These are phyloP conservation scores for Setomelanomma holmii DNA, from an alignment of 2,329 filamentous ascomycete species.

Conservation along the genomic window DNA sequence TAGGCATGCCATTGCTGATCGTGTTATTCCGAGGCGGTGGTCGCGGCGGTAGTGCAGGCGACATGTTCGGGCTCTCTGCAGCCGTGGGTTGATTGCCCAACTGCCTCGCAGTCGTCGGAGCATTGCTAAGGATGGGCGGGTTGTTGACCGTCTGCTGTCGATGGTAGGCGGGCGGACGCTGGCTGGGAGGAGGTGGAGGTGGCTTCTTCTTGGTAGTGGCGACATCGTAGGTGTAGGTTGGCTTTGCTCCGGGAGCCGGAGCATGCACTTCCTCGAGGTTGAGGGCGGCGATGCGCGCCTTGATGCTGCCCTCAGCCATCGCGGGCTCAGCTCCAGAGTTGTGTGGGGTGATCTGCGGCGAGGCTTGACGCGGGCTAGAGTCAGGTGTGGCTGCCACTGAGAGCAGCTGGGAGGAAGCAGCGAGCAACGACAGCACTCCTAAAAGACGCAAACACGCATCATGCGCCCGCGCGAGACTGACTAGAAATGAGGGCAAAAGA, in stretches of 20 bases:
- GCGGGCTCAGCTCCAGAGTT: constrained; percentile 13
- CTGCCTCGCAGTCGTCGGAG: constrained; percentile 39
- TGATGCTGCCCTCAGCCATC: constrained; percentile 50
- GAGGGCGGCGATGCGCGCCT: constrained; percentile 56
- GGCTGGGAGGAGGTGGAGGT: constrained; percentile 47
- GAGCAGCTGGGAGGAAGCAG: constrained; percentile 2
- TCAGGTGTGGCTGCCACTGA: constrained; percentile 10
- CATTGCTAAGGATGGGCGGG: constrained; percentile 49
- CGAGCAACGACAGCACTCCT: constrained; percentile 3
- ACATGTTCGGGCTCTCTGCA: constrained; percentile 22
- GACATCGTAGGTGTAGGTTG: constrained; percentile 46
- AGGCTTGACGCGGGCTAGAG: constrained; percentile 7
- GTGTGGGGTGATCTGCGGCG: constrained; percentile 14
- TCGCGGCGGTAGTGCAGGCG: constrained; percentile 44
- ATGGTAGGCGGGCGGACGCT: constrained; percentile 40
- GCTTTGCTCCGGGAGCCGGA: constrained; percentile 42
- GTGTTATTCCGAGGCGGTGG: constrained; percentile 59
- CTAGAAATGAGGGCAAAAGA: neutral
- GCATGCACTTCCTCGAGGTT: constrained; percentile 56
- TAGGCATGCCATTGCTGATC: constrained; percentile 48
- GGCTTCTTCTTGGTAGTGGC: constrained; percentile 45
- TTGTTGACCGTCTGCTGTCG: constrained; percentile 50
- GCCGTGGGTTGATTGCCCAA: constrained; percentile 49
- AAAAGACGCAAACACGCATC: constrained; percentile 4
- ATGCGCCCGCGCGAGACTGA: neutral